Evolutionary conservation across 805 yeast species (phyloP), one percentile per base, ranked within the genome.

Genomic region (Kuraishia ogatae): DNA sequence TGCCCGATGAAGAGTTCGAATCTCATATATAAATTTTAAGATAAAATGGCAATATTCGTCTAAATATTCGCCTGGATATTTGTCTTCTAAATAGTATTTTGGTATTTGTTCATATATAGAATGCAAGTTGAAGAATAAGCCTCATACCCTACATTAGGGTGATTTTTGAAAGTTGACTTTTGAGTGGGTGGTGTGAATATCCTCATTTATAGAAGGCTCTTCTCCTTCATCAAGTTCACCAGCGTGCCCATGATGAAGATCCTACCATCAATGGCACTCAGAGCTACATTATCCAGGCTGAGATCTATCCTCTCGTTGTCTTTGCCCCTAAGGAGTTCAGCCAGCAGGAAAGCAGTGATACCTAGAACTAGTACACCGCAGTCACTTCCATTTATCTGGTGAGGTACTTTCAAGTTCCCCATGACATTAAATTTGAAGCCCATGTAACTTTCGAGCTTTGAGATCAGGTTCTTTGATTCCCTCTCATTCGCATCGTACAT

Each of bases 301-400:
- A 81, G 65, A 59, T 72, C 65, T 19, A 80, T 67, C 6, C 62
- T 59, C 39, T 64, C 64, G 23, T 65, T 66, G 13, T 64, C 61
- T 28, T 62, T 60, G 4, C 66, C 60, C 21, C 66, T 57, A 10
- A 76, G 53, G 29, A 76, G 53, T 48, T 75, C 62, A 5, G 69
- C 61, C 17, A 75, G 52, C 23, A 74, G 58, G 8, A 68, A 59
- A 1, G 72, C 71, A 53, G 78, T 68, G 13, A 72, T 63, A 11
- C 73, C 73, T 62, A 63, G 60, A 64, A 66, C 70, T 50, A 73
- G 69, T 39, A 82, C 77, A 0, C 89, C 89, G 65, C 89, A 84
- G 64, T 84, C 89, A 56, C 82, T 83, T 7, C 83, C 84, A 63
- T 84, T 84, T 15, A 73, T 69, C 65, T 84, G 89, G 58, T 84